Evolutionary conservation across 2,329 filamentous ascomycete genomes (phyloP).

Genomic region (Botrytis pseudocinerea): DNA sequence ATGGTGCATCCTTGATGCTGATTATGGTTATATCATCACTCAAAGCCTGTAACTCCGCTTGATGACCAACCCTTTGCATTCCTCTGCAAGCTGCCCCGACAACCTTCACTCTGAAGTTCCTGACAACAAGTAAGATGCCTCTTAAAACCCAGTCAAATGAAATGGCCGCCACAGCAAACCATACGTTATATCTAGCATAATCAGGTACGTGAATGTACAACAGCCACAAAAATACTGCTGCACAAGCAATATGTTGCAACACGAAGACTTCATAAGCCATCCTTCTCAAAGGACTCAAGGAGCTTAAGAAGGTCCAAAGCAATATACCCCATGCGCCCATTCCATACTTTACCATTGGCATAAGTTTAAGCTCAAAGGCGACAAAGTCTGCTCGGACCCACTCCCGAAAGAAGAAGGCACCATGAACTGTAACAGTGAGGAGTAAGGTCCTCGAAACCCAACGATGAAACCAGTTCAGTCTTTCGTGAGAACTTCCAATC

Average conservation of each 20-base stretch:
- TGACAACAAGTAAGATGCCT: constrained; percentile 49
- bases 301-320: constrained; percentile 64
- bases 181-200: constrained; percentile 61
- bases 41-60: constrained; percentile 50
- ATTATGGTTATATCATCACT: constrained; percentile 56
- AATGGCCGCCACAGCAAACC: constrained; percentile 64
- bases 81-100: constrained; percentile 29
- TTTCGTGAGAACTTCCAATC: constrained; percentile 65
- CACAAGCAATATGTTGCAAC: constrained; percentile 64
- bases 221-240: constrained; percentile 62
- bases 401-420: constrained; percentile 66
- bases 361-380: constrained; percentile 56
- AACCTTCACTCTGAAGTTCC: constrained; percentile 50
- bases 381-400: constrained; percentile 63
- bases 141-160: constrained; percentile 60
- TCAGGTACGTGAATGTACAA: constrained; percentile 63
- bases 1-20: constrained; percentile 60
- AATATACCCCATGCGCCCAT: constrained; percentile 66
- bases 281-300: constrained; percentile 63
- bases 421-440: constrained; percentile 66
- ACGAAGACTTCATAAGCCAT: constrained; percentile 70
- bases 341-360: constrained; percentile 67
- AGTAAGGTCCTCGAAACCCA: constrained; percentile 72
- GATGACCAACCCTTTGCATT: constrained; percentile 52
- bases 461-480: constrained; percentile 71